Evolutionary conservation across 345 rosid genomes (phyloP), one percentile per base, ranked within the genome.

Genomic region (Eucalyptus lansdowneana): DNA sequence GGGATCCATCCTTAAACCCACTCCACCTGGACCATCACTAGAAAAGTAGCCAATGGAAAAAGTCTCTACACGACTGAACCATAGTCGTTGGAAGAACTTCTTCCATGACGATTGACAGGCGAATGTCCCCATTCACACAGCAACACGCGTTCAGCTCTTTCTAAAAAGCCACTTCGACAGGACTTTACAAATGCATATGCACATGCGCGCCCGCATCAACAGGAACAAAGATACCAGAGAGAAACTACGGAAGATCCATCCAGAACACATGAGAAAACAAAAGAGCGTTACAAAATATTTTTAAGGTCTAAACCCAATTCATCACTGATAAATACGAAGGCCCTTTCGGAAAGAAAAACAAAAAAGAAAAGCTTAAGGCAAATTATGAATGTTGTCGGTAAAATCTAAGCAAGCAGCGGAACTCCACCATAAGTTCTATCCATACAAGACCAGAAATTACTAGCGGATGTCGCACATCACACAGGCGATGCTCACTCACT

Each of bases 401-500:
- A 86, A 86, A 86, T 86, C 65, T 86, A 86, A 86, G 44, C 62
- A 86, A 50, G 40, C 56, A 50, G 37, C 87, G 42, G 62, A 86
- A 76, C 83, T 37, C 47, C 83, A 22, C 53, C 51, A 45, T 86
- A 86, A 56, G 56, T 56, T 51, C 47, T 87, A 87, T 87, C 88
- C 88, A 87, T 87, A 53, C 88, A 87, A 58, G 88, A 58, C 69
- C 83, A 87, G 69, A 37, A 87, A 53, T 60, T 44, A n/a, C 40
- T 25, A 50, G 65, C 22, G 9, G 19, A 86, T 16, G 49, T 54
- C 7, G 24, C 27, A 8, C 47, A 88, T 27, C 51, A 45, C 29
- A 24, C 51, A 27, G 88, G 92, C 10, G n/a, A 90, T 90, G 92
- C 92, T 85, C 92, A 94, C 89, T 89, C 93, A 81, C 93, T 90